Base-by-base conservation (phyloP, 208 protist genomes). In the Leishmania tarentolae region DNA sequence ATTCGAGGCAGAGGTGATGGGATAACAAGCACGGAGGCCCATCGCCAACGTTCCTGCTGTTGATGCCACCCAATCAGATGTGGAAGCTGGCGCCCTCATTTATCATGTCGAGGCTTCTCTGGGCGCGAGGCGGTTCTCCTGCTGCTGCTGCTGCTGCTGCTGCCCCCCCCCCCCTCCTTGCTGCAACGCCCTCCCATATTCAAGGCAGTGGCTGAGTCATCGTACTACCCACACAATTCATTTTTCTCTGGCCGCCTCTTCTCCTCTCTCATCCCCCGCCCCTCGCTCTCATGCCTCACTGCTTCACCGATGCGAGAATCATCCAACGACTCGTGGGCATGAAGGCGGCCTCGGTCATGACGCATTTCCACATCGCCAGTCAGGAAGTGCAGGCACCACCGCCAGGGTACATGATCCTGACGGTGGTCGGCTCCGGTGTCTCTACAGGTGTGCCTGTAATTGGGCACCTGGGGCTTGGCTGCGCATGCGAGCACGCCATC, bases 381-480 rank as follows among this genome's bases (percentile, higher is more conserved):
- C 76, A 57, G 13, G 72, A 77, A 2, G 78, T 75, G 21, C 74
- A 78, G 28, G 86, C 87, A 42, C 83, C 88, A 15, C 65, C 87
- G 24, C n/a, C 72, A 31, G 86, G 84, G 50, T 87, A 83, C 77
- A 87, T 91, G 76, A 82, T 35, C 21, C 70, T 91, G 72, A 92
- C 84, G 31, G 69, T 98, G 66, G 95, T 97, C 15, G 93, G 93
- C 66, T 93, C 90, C 44, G 95, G 95, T 68, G 92, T 93, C n/a
- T 96, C 93, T 21, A 96, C 91, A 0, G 95, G 82, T 42, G 82
- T 98, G 5, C 95, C 95, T 17, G 93, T 98, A 7, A 93, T 97
- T 84, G 95, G 95, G 21, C 93, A 98, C 76, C 37, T 95, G n/a
- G 83, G 83, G 56, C 75, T 57, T 40, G 63, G 76, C 72, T 98